Base-by-base conservation (phyloP, 257 asterid species). In the Phtheirospermum japonicum region DNA sequence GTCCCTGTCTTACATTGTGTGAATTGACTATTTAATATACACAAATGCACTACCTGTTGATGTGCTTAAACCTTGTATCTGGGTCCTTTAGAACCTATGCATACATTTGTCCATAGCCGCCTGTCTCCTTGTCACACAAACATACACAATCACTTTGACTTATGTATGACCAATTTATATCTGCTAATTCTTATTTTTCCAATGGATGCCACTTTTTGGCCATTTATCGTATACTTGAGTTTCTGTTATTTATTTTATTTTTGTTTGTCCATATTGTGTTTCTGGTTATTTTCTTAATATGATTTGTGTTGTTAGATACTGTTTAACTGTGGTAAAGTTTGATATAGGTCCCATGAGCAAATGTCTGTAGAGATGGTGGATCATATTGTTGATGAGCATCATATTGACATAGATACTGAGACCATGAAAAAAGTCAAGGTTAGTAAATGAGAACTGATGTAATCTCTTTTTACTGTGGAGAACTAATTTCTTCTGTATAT, bases 301-400 rank as follows among this genome's bases (percentile, higher is more conserved):
- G 48, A 20, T 43, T 61, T 66, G 17, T 23, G 14, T 40, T 13
- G 19, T 23, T 4, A 33, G 40, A 28, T 61, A 37, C 60, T 51
- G 37, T 34, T 61, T 49, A 63, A 65, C 72, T 42, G 20, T 55
- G 37, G 36, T 40, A 40, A 36, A 66, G 43, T 48, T 64, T 65
- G 42, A 74, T 58, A 46, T 71, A 92, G 98, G 98, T 92, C 93
- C 69, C 98, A 92, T 74, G 97, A 89, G 68, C 73, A 77, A 66
- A 92, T 92, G 98, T 92, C 97, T 18, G 86, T 69, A 31, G 77
- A 82, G 36, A 77, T 92, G 93, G 75, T 92, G 77, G 95, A 92
- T 72, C 75, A 86, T 69, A 88, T 86, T 53, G 83, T 92, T 45
- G 93, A 89, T 66, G 85, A 73, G 67, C 96, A 74, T 71, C 77